Evolutionary conservation across 1,284 basidiomycete genomes (phyloP), one percentile per base, ranked within the genome.

Genomic region (Pisolithus thermaeus): DNA sequence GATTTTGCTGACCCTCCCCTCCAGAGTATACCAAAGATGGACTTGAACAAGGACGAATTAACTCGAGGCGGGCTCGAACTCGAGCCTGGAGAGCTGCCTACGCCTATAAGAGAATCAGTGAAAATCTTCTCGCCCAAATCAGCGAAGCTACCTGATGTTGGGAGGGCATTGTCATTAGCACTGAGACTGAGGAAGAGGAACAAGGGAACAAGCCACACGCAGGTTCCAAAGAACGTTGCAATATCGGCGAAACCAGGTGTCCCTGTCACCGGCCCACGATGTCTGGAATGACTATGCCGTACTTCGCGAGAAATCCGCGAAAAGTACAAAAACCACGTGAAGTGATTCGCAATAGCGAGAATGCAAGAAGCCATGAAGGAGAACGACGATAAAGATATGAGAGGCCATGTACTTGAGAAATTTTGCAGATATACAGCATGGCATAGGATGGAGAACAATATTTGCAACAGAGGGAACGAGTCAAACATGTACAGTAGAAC

Each of bases 291-390:
- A n/a, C 51, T 50, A 38, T 74, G 76, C 52, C 74, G 70, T 20
- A 76, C 72, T 27, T 77, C 72, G 47, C 80, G 78, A 36, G 87
- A 83, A 40, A 84, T 58, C 20, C 75, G 79, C 25, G 92, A 82
- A 66, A 97, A 97, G 71, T 96, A 78, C 71, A 90, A 92, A 76
- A 97, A 97, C 90, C 92, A 96, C 49, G 90, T 68, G 64, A 97
- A 97, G 70, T 97, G 94, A 70, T 97, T 92, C 3, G 74, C 69
- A 50, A 97, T 79, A 52, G 95, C 92, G 50, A 94, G 73, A 11
- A 79, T 57, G 66, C 92, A 96, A 0, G 92, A 95, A 1, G 81
- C 77, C 50, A 97, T 66, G 74, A 97, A 97, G 3, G 83, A 81
- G 16, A 75, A 65, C 0, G 93, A 96, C 7, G 88, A 80, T 47